Percentiles rank a stretch among this genome's conserved stretches.
Conservation (phyloP, 768 basidiomycete species). For the Tylopilus sp. region DNA sequence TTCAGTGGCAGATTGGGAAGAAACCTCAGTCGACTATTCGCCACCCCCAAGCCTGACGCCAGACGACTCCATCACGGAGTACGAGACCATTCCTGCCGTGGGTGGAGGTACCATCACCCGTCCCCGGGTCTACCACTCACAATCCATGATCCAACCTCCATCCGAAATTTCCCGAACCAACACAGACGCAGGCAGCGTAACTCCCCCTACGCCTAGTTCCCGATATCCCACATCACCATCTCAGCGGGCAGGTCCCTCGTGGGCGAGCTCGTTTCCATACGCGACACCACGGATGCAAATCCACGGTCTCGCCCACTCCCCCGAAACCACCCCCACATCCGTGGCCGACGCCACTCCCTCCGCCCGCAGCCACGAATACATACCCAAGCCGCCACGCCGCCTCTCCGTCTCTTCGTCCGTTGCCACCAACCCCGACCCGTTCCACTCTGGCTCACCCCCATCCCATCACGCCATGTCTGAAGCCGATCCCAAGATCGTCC, state of each 20-base stretch:
- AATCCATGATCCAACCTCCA: slow-evolving; percentile 65
- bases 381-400: slow-evolving; percentile 28
- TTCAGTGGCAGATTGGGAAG: slow-evolving; percentile 71
- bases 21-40: slow-evolving; percentile 44
- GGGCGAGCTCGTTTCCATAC: slow-evolving; percentile 6
- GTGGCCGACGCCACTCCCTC: slow-evolving; percentile 23
- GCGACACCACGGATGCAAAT: slow-evolving; percentile 23
- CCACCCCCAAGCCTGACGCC: slow-evolving; percentile 42
- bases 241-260: slow-evolving; percentile 31
- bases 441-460: slow-evolving; percentile 35
- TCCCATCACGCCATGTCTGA: slow-evolving; percentile 33
- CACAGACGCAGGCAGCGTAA: slow-evolving; percentile 56
- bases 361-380: slow-evolving; percentile 13
- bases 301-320: slow-evolving; percentile 41
- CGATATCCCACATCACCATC: slow-evolving; percentile 7
- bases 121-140: slow-evolving; percentile 82
- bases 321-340: slow-evolving; percentile 44
- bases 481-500: slow-evolving; percentile 52
- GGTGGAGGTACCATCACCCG: slow-evolving; percentile 86
- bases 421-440: slow-evolving; percentile 26
- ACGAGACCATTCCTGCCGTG: slow-evolving; percentile 87
- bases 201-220: not conserved
- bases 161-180: slow-evolving; percentile 15
- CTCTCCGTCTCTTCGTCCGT: slow-evolving; percentile 33
- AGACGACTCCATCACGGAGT: slow-evolving; percentile 54